Conservation (phyloP, 2,329 filamentous ascomycete species). For the Exophiala alcalophila region DNA sequence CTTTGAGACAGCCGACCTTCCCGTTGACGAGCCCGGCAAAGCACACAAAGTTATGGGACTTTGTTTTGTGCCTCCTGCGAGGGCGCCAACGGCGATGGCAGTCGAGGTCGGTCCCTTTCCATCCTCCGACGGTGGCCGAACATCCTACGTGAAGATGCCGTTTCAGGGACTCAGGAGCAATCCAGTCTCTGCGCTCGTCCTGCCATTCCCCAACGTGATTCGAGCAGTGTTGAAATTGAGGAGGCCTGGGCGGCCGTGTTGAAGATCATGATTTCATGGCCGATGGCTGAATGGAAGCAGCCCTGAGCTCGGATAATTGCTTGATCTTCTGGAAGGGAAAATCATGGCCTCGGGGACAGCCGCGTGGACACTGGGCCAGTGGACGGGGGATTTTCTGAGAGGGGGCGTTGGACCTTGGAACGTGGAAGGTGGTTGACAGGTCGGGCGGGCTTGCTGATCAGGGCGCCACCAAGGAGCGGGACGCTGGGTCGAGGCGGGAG, state of each 20-base stretch:
- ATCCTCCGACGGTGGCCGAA: constrained; percentile 14
- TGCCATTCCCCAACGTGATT: constrained; percentile 8
- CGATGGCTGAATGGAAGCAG: no score
- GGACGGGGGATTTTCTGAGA: constrained; percentile 1
- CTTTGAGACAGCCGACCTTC: constrained; percentile 21
- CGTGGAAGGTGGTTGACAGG: no score
- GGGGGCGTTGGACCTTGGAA: no score
- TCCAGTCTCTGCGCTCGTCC: background rate
- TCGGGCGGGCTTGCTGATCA: constrained; percentile 16
- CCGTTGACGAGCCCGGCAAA: no score
- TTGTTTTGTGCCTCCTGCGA: constrained; percentile 10
- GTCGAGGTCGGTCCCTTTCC: constrained; percentile 5
- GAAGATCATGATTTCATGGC: constrained; percentile 4
- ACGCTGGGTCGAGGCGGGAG: constrained; percentile 5
- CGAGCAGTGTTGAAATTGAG: constrained; percentile 15
- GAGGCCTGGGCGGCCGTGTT: constrained; percentile 7
- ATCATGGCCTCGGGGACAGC: constrained; percentile 20
- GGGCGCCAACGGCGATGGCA: constrained; percentile 13
- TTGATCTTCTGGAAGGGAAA: constrained; percentile 19
- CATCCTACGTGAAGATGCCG: constrained; percentile 15
- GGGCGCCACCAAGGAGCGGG: constrained; percentile 13
- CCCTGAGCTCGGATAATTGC: constrained; percentile 12
- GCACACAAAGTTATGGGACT: constrained; percentile 1
- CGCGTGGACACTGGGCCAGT: constrained; percentile 11
- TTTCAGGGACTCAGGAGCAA: constrained; percentile 11